Conservation (phyloP, 805 yeast genomes). For the Pichia deserticola region DNA sequence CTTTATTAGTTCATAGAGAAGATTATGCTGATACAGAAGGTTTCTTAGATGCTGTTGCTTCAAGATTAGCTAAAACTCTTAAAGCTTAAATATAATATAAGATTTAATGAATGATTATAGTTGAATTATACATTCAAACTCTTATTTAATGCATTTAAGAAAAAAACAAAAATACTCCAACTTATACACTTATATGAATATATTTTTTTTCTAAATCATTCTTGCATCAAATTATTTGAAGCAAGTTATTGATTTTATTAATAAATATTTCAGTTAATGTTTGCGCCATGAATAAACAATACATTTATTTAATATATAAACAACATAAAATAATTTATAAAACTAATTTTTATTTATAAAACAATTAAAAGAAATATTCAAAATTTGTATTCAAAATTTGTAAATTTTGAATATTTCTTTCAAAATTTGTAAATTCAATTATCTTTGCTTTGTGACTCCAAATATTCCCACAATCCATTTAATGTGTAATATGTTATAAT, state of each 20-base stretch:
- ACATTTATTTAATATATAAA: no score
- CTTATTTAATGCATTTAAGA: not conserved
- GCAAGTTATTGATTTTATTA: not conserved
- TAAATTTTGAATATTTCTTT: no score
- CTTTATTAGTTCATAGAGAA: conserved; percentile 52
- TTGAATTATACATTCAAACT: conserved; percentile 5
- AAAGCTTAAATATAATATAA: not conserved
- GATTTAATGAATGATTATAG: not conserved
- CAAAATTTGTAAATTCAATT: no score
- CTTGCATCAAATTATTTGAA: no score
- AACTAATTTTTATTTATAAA: no score
- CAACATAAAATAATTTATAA: no score
- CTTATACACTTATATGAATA: no score
- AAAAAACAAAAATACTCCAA: no score
- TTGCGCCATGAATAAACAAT: conserved; percentile 6
- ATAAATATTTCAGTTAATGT: not conserved
- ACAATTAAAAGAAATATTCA: no score
- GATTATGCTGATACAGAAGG: conserved; percentile 68
- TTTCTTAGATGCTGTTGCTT: conserved; percentile 71
- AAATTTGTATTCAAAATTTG: no score
- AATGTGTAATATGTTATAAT: conserved; percentile 41
- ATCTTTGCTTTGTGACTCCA: conserved; percentile 22
- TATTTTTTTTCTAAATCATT: no score
- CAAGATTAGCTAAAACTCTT: conserved; percentile 23
- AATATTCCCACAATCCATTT: conserved; percentile 36